Evolutionary conservation across 192 early-diverging fungal genomes (phyloP), one percentile per base, ranked within the genome.

Genomic region (Dissophora globulifera): DNA sequence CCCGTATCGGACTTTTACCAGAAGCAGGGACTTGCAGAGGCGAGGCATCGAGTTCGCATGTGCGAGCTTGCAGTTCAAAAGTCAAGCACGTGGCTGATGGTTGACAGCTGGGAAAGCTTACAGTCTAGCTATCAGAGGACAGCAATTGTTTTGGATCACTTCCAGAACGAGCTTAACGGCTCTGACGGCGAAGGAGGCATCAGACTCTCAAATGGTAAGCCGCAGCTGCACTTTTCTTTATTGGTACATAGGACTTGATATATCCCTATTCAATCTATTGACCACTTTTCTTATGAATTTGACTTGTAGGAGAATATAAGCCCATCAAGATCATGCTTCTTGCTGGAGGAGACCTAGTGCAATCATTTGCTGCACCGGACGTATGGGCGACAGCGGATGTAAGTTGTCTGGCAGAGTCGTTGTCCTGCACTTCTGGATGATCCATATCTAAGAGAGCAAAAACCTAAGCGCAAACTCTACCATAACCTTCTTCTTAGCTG

Each of bases 261-360:
- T n/a, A n/a, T n/a, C n/a, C n/a, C n/a, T n/a, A n/a, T n/a, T n/a
- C n/a, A n/a, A n/a, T n/a, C n/a, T n/a, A n/a, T n/a, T n/a, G n/a
- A n/a, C n/a, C n/a, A n/a, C n/a, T n/a, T n/a, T n/a, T n/a, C n/a
- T n/a, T n/a, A n/a, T n/a, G n/a, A n/a, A n/a, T n/a, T 41, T 30
- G 17, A 62, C 43, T 27, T 50, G 15, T 62, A 93, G 91, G 87
- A 2, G 62, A 67, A 54, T 69, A 78, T 38, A 78, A 82, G 43
- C 81, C 83, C 23, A 92, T 97, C 57, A 87, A 89, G 55, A 92
- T 98, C 43, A 90, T 98, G 88, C 83, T 99, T 25, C 83, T 99
- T 48, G 95, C 98, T 26, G 98, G 98, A 49, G 95, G 96, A 32
- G 98, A 99, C 69, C 81, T 99, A 27, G 98, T 99, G 32, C 91